phyloP scores from a whole-genome alignment of 345 rosid species.

The Gossypium herbaceum region DNA sequence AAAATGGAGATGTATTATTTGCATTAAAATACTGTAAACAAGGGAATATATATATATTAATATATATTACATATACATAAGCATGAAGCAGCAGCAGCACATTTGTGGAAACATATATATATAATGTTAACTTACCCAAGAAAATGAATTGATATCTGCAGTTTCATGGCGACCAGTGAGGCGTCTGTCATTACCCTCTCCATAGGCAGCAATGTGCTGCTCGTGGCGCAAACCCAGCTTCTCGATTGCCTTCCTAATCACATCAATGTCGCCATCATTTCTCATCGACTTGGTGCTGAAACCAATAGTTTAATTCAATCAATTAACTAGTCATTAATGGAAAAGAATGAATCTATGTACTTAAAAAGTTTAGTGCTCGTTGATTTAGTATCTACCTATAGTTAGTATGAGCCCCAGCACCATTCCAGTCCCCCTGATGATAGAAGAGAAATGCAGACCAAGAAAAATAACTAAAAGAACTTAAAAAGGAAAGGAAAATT shows the following conservation, averaged over 20 bases:
- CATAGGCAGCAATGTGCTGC: conserved; percentile 76
- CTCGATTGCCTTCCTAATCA: conserved; percentile 70
- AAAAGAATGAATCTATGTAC: neutral
- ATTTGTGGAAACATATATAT: no score
- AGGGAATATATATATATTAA: neutral
- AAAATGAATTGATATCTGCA: conserved; percentile 69
- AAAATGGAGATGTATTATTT: neutral
- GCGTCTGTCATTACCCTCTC: conserved; percentile 75
- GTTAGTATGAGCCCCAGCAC: conserved; percentile 89
- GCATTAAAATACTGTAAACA: neutral
- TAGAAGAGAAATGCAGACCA: neutral
- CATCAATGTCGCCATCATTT: conserved; percentile 53
- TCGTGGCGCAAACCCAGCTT: conserved; percentile 65
- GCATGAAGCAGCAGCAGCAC: no score
- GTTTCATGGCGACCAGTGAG: conserved; percentile 82
- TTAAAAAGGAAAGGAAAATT: neutral
- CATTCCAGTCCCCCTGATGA: conserved; percentile 81
- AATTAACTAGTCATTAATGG: neutral
- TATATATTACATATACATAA: no score
- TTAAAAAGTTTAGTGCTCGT: neutral
- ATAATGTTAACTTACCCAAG: conserved; percentile 43
- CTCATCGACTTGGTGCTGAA: conserved; percentile 79
- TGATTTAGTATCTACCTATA: conserved; percentile 43
- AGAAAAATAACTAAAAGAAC: neutral
- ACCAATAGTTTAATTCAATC: no score